Percentiles rank a stretch among this genome's conserved stretches.
These are phyloP conservation scores for Daldinia vernicosa DNA, from an alignment of 495 filamentous ascomycete species.

Conservation along the genomic window DNA sequence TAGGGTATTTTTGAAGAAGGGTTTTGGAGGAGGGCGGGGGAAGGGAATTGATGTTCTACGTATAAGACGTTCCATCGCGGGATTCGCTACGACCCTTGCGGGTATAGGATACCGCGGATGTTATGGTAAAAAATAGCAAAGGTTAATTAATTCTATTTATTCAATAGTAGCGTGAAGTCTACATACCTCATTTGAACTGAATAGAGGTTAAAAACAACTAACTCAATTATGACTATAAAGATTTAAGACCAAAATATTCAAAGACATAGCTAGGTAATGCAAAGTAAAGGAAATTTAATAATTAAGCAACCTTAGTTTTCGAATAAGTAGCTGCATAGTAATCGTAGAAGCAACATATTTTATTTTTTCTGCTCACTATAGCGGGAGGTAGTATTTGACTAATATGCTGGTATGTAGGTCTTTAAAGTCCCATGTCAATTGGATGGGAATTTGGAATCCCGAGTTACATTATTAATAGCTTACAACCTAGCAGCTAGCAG, in stretches of 20 bases:
- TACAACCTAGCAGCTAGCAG: not conserved
- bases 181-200: not conserved
- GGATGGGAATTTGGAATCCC: constrained; percentile 32
- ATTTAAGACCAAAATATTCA: not conserved
- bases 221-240: too few relatives aligned
- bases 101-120: not conserved
- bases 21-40: not conserved
- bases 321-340: not conserved
- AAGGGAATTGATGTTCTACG: not conserved
- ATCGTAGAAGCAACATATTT: not conserved
- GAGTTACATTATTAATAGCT: constrained; percentile 3
- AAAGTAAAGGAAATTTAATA: too few relatives aligned
- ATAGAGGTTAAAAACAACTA: too few relatives aligned
- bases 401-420: not conserved
- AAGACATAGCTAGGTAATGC: too few relatives aligned
- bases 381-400: not conserved
- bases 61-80: constrained; percentile 3
- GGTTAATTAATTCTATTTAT: not conserved
- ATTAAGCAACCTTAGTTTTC: not conserved
- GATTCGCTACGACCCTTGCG: not conserved
- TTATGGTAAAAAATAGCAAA: not conserved
- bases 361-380: not conserved
- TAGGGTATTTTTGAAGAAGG: not conserved
- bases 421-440: constrained; percentile 23
- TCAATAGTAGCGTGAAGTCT: not conserved